A percentile compares a stretch with the other conserved stretches of the same genome.
phyloP scores from a whole-genome alignment of 805 yeast species.

The Barnettozyma pratensis region DNA sequence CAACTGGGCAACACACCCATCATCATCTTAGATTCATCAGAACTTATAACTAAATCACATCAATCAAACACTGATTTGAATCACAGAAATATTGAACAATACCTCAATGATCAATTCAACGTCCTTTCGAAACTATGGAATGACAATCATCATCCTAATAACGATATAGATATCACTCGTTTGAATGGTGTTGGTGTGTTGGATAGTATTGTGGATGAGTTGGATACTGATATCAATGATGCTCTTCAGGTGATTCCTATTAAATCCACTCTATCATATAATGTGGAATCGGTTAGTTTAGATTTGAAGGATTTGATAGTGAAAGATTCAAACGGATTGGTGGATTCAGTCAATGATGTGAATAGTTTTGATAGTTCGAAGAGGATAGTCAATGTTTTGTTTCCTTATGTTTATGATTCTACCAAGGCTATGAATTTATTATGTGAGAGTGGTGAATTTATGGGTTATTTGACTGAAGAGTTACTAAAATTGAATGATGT shows the following conservation, averaged over 20 bases:
- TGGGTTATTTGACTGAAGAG: constrained; percentile 31
- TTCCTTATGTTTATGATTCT: constrained; percentile 66
- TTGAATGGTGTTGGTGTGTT: too few relatives aligned
- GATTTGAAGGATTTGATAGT: too few relatives aligned
- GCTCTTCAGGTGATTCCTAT: not conserved
- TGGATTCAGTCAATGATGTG: too few relatives aligned
- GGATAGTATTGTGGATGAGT: too few relatives aligned
- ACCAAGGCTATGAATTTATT: constrained; percentile 36
- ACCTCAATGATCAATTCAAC: constrained; percentile 1
- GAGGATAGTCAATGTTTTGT: constrained; percentile 27
- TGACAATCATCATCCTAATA: not conserved
- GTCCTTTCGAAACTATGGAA: not conserved
- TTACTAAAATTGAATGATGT: constrained; percentile 25
- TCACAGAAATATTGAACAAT: not conserved
- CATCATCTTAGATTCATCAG: constrained; percentile 18
- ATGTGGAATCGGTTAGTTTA: not conserved
- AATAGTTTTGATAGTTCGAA: too few relatives aligned
- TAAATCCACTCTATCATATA: constrained; percentile 9
- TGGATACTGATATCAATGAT: too few relatives aligned
- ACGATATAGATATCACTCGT: not conserved
- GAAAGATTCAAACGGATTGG: too few relatives aligned
- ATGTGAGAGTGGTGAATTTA: constrained; percentile 36
- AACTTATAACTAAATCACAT: not conserved
- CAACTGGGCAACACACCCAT: constrained; percentile 21
- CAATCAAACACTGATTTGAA: not conserved